phyloP scores from a whole-genome alignment of 208 protist genomes.

The Kentomonas sorsogonicus region DNA sequence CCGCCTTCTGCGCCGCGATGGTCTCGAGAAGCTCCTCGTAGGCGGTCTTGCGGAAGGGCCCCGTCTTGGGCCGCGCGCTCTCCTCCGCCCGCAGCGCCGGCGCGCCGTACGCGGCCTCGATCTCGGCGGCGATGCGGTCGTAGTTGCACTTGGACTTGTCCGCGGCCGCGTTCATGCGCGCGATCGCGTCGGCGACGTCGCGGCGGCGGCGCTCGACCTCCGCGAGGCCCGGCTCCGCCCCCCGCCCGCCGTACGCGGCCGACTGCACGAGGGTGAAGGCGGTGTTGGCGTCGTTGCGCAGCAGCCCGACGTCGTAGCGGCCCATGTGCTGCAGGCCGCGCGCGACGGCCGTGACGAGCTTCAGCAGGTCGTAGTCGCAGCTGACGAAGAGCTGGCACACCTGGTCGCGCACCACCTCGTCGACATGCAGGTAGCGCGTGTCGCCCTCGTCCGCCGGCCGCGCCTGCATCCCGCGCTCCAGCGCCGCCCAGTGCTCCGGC shows the following conservation, averaged over 20 bases:
- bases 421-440: constrained; percentile 65
- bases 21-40: constrained; percentile 48
- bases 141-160: constrained; percentile 27
- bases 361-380: constrained; percentile 68
- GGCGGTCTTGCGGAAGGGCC: constrained; percentile 32
- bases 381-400: constrained; percentile 70
- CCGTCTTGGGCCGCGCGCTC: neutral
- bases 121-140: constrained; percentile 3
- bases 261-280: constrained; percentile 82
- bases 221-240: constrained; percentile 12
- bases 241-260: constrained; percentile 36
- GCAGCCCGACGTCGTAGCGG: constrained; percentile 70
- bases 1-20: constrained; percentile 13
- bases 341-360: constrained; percentile 55
- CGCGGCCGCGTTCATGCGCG: constrained; percentile 49
- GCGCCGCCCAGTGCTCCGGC: constrained; percentile 24
- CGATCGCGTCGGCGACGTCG: constrained; percentile 43
- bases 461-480: constrained; percentile 37
- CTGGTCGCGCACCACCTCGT: constrained; percentile 62
- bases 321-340: constrained; percentile 72
- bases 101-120: constrained; percentile 1
- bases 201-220: constrained; percentile 42
- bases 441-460: constrained; percentile 36
- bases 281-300: constrained; percentile 70
- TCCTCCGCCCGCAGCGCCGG: neutral